phyloP scores from a whole-genome alignment of 169 alveolate genomes.

The Eimeria zaria region DNA sequence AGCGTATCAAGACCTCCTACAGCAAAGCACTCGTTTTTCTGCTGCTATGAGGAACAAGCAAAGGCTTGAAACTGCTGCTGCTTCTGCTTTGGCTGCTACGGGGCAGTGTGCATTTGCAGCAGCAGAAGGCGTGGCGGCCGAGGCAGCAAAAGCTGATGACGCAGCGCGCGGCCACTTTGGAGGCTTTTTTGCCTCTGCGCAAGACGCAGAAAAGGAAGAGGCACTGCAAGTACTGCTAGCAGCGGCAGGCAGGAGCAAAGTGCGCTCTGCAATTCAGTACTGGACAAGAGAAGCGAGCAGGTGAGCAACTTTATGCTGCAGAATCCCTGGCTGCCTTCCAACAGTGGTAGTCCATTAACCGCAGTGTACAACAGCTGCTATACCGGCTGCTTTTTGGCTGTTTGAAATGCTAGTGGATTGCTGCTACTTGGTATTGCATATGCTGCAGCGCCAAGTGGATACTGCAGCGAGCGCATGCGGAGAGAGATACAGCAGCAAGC shows the following conservation, averaged over 20 bases:
- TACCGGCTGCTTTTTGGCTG: neutral
- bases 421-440: neutral
- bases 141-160: slow-evolving; percentile 10
- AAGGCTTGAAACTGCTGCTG: slow-evolving; percentile 53
- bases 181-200: neutral
- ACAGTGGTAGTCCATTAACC: neutral
- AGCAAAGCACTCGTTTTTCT: slow-evolving; percentile 27
- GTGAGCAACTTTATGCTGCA: neutral
- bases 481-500: slow-evolving; percentile 48
- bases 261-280: slow-evolving; percentile 30
- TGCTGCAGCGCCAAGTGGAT: slow-evolving; percentile 71
- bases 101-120: slow-evolving; percentile 30
- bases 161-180: neutral
- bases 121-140: neutral
- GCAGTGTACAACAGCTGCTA: neutral
- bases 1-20: slow-evolving; percentile 56
- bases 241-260: slow-evolving; percentile 46
- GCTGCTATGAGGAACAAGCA: slow-evolving; percentile 12
- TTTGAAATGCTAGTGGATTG: neutral
- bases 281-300: slow-evolving; percentile 55
- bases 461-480: slow-evolving; percentile 54
- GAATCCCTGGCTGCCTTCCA: neutral
- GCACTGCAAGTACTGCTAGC: slow-evolving; percentile 32
- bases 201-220: slow-evolving; percentile 13
- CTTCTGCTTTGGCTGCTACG: neutral